A percentile compares a stretch with the other conserved stretches of the same genome.
Conservation (phyloP, 176 grass and related monocot genomes). For the Avena atlantica region DNA sequence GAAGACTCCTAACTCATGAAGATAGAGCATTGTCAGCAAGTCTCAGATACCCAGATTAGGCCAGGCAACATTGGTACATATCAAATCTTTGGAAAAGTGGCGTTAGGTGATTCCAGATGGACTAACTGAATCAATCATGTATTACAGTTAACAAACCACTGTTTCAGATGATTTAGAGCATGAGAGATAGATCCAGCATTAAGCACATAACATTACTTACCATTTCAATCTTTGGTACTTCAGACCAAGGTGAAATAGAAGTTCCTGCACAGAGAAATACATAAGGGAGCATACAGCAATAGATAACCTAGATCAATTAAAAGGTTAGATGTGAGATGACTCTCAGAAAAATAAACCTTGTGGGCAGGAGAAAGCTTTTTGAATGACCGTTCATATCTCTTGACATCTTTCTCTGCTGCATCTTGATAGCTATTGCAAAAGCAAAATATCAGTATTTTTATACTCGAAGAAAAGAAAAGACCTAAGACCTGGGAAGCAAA, state of each 20-base stretch:
- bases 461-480: constrained; percentile 10
- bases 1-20: neutral
- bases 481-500: neutral
- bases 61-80: constrained; percentile 1
- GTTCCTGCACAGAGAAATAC: constrained; percentile 62
- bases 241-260: constrained; percentile 89
- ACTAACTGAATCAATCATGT: neutral
- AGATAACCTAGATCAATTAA: constrained; percentile 44
- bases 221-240: constrained; percentile 85
- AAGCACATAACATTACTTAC: constrained; percentile 54
- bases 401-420: constrained; percentile 81
- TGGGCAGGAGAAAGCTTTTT: constrained; percentile 81
- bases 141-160: constrained; percentile 13
- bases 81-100: constrained; percentile 3
- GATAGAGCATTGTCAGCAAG: neutral
- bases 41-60: neutral
- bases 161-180: constrained; percentile 1
- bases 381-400: constrained; percentile 88
- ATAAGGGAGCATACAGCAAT: constrained; percentile 27
- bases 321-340: constrained; percentile 11
- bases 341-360: constrained; percentile 64
- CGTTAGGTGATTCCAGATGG: neutral
- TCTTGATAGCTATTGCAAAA: constrained; percentile 79
- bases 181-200: constrained; percentile 15
- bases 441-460: constrained; percentile 22